Conservation (phyloP, 345 rosid genomes). For the Zanthoxylum bungeanum region DNA sequence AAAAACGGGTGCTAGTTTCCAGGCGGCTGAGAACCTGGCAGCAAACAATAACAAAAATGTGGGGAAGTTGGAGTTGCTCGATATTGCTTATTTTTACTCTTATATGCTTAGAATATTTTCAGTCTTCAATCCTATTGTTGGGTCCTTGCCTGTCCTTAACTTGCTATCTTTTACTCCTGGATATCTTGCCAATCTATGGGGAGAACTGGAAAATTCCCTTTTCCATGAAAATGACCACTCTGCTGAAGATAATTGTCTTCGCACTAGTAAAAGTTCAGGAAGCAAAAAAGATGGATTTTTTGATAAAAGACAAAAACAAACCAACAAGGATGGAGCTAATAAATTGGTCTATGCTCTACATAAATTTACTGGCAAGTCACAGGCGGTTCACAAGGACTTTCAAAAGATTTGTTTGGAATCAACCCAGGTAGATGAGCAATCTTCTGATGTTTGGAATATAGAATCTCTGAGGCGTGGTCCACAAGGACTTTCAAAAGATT, state of each 20-base stretch:
- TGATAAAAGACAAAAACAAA: conserved; percentile 47
- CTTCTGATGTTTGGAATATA: conserved; percentile 66
- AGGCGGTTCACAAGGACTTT: conserved; percentile 31
- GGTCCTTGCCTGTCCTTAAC: conserved; percentile 82
- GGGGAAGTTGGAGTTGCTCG: conserved; percentile 52
- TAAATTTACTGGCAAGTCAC: conserved; percentile 76
- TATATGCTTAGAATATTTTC: conserved; percentile 76
- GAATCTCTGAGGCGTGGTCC: conserved; percentile 68
- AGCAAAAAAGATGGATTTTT: conserved; percentile 32
- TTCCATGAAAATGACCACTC: conserved; percentile 32
- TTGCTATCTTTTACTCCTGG: conserved; percentile 91
- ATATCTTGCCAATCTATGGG: conserved; percentile 65
- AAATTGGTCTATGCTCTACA: conserved; percentile 72
- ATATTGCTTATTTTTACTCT: conserved; percentile 77
- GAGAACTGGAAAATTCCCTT: conserved; percentile 50
- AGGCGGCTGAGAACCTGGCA: conserved; percentile 25
- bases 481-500: conserved; percentile 64
- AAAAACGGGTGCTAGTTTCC: conserved; percentile 31
- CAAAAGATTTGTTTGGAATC: no score
- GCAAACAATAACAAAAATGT: conserved; percentile 24
- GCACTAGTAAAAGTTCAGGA: conserved; percentile 29
- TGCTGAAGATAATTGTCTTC: conserved; percentile 16
- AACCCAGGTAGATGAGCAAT: conserved; percentile 39
- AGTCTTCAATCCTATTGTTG: conserved; percentile 52
- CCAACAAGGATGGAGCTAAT: conserved; percentile 53